These are phyloP conservation scores for Carpinus fangiana DNA, from an alignment of 306 rosid genomes.

Conservation along the genomic window DNA sequence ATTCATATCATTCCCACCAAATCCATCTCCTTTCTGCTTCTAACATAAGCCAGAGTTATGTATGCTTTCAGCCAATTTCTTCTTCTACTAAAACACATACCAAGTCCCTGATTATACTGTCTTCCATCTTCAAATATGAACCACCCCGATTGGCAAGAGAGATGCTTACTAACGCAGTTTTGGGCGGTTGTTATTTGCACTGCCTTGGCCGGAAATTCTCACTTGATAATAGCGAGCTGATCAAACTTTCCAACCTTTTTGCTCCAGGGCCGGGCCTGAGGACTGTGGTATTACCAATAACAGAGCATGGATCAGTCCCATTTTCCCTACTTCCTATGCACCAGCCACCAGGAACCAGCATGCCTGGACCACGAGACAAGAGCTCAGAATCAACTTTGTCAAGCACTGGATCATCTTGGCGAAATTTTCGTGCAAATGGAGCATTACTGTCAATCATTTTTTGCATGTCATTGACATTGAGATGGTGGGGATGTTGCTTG, in stretches of 20 bases:
- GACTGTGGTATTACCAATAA: slow-evolving; percentile 48
- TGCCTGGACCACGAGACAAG: slow-evolving; percentile 56
- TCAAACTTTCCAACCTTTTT: slow-evolving; percentile 70
- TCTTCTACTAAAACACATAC: slow-evolving; percentile 34
- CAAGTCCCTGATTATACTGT: slow-evolving; percentile 35
- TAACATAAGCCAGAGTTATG: slow-evolving; percentile 27
- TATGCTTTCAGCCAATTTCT: slow-evolving; percentile 40
- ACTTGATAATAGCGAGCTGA: slow-evolving; percentile 64
- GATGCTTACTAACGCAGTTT: slow-evolving; percentile 30
- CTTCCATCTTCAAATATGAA: slow-evolving; percentile 40
- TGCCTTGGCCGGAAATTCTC: slow-evolving; percentile 81
- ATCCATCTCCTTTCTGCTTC: slow-evolving; percentile 38
- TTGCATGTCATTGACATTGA: slow-evolving; percentile 60
- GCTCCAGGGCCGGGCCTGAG: slow-evolving; percentile 81
- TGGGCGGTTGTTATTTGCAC: slow-evolving; percentile 57
- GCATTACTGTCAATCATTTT: slow-evolving; percentile 75
- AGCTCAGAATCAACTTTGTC: slow-evolving; percentile 73
- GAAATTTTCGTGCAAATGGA: slow-evolving; percentile 94
- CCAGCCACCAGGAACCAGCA: slow-evolving; percentile 96
- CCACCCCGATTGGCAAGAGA: slow-evolving; percentile 29
- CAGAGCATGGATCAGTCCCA: slow-evolving; percentile 83
- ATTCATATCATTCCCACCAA: slow-evolving; percentile 32
- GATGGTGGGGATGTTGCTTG: slow-evolving; percentile 98
- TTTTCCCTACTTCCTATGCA: slow-evolving; percentile 82
- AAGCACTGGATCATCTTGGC: slow-evolving; percentile 70